A percentile compares a stretch with the other conserved stretches of the same genome.
Conservation (phyloP, 129 eudicot genomes). For the Cynara cardunculus region DNA sequence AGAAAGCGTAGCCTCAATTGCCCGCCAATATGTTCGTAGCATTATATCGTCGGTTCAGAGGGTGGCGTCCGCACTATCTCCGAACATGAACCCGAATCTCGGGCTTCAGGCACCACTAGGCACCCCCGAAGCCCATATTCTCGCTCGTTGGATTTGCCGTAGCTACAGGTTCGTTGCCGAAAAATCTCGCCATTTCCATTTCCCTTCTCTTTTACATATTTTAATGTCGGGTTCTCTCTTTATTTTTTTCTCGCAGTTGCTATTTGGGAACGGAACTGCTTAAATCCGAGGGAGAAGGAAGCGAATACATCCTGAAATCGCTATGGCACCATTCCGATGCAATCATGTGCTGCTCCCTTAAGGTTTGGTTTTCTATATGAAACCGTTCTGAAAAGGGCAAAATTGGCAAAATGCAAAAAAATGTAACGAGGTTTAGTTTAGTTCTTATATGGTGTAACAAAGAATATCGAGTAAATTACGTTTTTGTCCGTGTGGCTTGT, state of each 20-base stretch:
- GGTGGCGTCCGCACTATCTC: conserved; percentile 91
- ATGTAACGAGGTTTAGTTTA: background rate
- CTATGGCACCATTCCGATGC: conserved; percentile 94
- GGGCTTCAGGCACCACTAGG: conserved; percentile 71
- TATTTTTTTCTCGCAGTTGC: conserved; percentile 32
- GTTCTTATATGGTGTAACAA: background rate
- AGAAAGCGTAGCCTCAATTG: conserved; percentile 87
- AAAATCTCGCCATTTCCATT: background rate
- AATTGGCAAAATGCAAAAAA: background rate
- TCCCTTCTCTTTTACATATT: background rate
- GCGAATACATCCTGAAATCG: conserved; percentile 57
- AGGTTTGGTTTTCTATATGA: conserved; percentile 48
- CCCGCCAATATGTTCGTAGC: conserved; percentile 82
- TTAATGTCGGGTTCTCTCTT: background rate
- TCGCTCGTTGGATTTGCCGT: conserved; percentile 80
- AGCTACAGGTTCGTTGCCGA: conserved; percentile 59
- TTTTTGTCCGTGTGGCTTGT: too few relatives aligned
- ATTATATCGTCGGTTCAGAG: conserved; percentile 88
- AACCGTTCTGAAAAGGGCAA: background rate
- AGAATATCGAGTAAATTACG: too few relatives aligned
- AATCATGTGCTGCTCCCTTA: conserved; percentile 83
- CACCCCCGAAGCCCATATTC: conserved; percentile 77
- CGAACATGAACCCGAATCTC: conserved; percentile 45
- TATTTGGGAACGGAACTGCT: conserved; percentile 81
- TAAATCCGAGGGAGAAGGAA: conserved; percentile 55